Evolutionary conservation across 768 basidiomycete genomes (phyloP).

Genomic region (Tylopilus felleus): DNA sequence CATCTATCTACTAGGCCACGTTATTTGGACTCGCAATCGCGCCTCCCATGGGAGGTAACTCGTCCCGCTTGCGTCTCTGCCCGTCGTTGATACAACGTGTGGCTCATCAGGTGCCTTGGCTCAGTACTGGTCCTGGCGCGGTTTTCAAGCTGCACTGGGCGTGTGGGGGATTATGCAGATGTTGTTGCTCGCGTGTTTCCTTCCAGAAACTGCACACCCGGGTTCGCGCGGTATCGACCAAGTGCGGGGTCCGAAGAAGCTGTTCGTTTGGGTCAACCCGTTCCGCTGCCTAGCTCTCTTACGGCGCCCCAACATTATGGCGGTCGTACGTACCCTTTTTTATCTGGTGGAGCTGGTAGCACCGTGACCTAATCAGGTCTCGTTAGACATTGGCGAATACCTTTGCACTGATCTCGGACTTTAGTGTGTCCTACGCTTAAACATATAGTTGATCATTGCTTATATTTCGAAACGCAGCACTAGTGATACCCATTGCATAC

Average conservation of each 20-base stretch:
- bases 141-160: constrained; percentile 49
- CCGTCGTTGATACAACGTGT: neutral
- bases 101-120: constrained; percentile 41
- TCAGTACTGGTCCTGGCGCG: constrained; percentile 64
- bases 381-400: constrained; percentile 42
- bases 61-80: neutral
- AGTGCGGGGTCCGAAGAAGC: constrained; percentile 16
- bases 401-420: constrained; percentile 27
- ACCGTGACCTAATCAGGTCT: neutral
- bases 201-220: constrained; percentile 72
- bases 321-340: constrained; percentile 41
- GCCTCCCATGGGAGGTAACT: constrained; percentile 52
- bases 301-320: constrained; percentile 56
- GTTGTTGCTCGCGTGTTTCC: constrained; percentile 38
- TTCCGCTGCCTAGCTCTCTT: constrained; percentile 48
- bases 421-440: constrained; percentile 30
- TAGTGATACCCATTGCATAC: constrained; percentile 61
- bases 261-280: constrained; percentile 56
- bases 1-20: constrained; percentile 32
- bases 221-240: constrained; percentile 54
- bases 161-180: constrained; percentile 39
- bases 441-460: neutral
- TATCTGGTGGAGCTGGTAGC: neutral
- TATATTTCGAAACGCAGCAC: constrained; percentile 18
- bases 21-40: constrained; percentile 62